phyloP scores from a whole-genome alignment of 2,329 filamentous ascomycete genomes.

The Diaporthe sp. region DNA sequence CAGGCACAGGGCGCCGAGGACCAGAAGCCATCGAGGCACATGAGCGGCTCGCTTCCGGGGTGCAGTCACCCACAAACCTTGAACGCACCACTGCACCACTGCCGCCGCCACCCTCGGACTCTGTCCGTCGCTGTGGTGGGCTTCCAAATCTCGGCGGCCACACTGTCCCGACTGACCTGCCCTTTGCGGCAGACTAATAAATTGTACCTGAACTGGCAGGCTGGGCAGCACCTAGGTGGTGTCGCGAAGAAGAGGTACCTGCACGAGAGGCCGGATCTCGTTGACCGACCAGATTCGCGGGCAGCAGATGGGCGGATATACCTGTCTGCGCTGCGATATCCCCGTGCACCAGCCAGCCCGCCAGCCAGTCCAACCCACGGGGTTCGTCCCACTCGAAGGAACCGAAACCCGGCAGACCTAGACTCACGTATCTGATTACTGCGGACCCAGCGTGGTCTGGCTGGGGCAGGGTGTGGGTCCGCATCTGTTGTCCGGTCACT shows the following conservation, averaged over 20 bases:
- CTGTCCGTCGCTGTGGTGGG: conserved; percentile 27
- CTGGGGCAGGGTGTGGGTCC: conserved; percentile 18
- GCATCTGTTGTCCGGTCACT: conserved; percentile 9
- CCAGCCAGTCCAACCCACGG: conserved; percentile 21
- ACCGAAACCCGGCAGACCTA: conserved; percentile 26
- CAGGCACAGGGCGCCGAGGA: conserved; percentile 8
- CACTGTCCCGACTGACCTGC: conserved; percentile 23
- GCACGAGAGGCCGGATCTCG: not conserved
- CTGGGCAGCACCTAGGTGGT: not conserved
- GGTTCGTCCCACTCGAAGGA: conserved; percentile 30
- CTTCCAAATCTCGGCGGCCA: conserved; percentile 27
- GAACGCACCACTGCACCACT: conserved; percentile 32
- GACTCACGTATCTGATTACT: conserved; percentile 4
- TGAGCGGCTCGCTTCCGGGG: conserved; percentile 31
- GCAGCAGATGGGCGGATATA: not conserved
- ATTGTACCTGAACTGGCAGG: conserved; percentile 21
- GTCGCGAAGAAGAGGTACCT: not conserved
- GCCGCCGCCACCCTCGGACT: conserved; percentile 27
- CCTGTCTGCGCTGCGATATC: not conserved
- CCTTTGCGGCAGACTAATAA: conserved; percentile 19
- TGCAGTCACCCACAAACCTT: conserved; percentile 24
- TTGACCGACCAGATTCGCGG: not conserved
- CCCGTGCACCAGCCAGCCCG: conserved; percentile 15
- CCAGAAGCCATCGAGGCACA: conserved; percentile 21
- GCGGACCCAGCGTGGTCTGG: conserved; percentile 23